These are phyloP conservation scores for Megacollybia marginata DNA, from an alignment of 768 basidiomycete species.

Conservation along the genomic window DNA sequence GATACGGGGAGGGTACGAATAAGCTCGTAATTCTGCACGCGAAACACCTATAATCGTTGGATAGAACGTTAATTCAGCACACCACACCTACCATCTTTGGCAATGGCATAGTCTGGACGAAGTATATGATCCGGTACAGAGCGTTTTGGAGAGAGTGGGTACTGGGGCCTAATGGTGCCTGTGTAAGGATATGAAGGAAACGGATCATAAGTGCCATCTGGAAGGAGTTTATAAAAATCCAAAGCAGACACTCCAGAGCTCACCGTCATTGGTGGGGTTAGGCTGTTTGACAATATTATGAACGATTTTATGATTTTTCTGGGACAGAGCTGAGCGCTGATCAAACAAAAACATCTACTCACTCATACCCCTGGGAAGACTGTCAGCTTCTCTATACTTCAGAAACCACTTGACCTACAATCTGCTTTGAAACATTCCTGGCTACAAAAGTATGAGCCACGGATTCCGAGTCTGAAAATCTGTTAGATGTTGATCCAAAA, in stretches of 20 bases:
- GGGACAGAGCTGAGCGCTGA: background rate
- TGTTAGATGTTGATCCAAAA: conserved; percentile 6
- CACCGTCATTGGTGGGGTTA: conserved; percentile 1
- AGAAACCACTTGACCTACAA: conserved; percentile 49
- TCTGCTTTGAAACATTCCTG: conserved; percentile 95
- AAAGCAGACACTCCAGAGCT: background rate
- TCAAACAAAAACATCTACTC: background rate
- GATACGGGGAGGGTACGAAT: conserved; percentile 58
- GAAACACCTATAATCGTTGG: conserved; percentile 41
- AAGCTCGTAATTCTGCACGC: conserved; percentile 45
- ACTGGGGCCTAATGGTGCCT: conserved; percentile 71
- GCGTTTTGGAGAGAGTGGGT: conserved; percentile 80
- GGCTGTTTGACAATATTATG: conserved; percentile 52
- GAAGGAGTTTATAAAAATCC: background rate
- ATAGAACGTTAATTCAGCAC: background rate
- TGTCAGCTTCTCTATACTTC: background rate
- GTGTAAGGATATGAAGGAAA: conserved; percentile 75
- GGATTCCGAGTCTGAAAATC: conserved; percentile 53
- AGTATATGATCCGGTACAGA: conserved; percentile 76
- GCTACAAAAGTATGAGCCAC: conserved; percentile 84
- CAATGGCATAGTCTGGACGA: conserved; percentile 84
- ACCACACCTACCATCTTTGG: conserved; percentile 41
- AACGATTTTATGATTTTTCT: conserved; percentile 80
- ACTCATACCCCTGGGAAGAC: conserved; percentile 19
- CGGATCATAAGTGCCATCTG: conserved; percentile 76